These are phyloP conservation scores for Quercus gilva DNA, from an alignment of 306 rosid species.

Conservation along the genomic window DNA sequence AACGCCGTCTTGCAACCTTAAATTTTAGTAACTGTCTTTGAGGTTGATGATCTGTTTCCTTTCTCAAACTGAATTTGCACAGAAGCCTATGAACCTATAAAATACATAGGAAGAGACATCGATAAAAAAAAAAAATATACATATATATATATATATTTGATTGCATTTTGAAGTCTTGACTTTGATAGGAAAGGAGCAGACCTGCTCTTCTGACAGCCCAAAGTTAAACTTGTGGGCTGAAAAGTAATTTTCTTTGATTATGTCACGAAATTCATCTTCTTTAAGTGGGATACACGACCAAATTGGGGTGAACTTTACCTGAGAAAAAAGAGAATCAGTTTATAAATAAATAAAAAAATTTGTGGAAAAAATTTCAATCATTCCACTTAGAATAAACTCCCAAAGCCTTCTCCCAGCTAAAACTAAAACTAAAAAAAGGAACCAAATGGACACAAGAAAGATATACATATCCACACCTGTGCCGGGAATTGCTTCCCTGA, in stretches of 20 bases:
- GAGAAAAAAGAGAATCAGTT: background rate
- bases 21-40: constrained; percentile 13
- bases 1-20: constrained; percentile 4
- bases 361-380: background rate
- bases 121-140: background rate
- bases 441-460: background rate
- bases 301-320: constrained; percentile 48
- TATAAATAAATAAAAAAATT: background rate
- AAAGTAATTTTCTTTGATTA: constrained; percentile 56
- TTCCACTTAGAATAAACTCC: background rate
- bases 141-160: background rate
- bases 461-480: constrained; percentile 40
- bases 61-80: constrained; percentile 37
- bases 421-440: background rate
- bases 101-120: constrained; percentile 7
- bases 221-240: constrained; percentile 43
- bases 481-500: constrained; percentile 50
- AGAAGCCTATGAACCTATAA: constrained; percentile 52
- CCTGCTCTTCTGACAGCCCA: constrained; percentile 70
- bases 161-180: constrained; percentile 11
- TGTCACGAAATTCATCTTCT: constrained; percentile 42
- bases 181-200: constrained; percentile 23
- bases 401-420: background rate
- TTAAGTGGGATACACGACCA: constrained; percentile 60
- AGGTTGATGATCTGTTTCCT: constrained; percentile 11